These are phyloP conservation scores for Crithidia brevicula DNA, from an alignment of 208 protist genomes.

Conservation along the genomic window DNA sequence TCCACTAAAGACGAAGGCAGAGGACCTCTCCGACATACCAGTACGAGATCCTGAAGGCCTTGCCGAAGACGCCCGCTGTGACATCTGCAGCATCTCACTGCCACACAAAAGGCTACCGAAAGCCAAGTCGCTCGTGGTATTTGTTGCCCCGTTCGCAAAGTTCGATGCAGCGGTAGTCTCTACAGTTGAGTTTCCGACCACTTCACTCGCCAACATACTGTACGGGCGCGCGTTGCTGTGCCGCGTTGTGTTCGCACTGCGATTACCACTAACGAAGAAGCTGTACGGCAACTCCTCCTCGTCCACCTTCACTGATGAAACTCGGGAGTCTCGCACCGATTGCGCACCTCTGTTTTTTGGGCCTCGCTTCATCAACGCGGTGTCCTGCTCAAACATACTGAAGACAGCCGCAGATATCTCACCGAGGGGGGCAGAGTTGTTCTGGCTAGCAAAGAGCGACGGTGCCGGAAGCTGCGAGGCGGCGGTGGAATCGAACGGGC, in stretches of 20 bases:
- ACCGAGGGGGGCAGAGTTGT: neutral
- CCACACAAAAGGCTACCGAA: neutral
- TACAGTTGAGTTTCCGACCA: neutral
- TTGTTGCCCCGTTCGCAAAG: too few species aligned
- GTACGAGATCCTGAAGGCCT: neutral
- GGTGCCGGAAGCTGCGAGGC: neutral
- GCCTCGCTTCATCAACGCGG: neutral
- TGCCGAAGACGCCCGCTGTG: neutral
- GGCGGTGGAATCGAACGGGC: neutral
- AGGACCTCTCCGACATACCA: neutral
- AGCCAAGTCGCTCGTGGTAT: neutral
- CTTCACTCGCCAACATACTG: slow-evolving; percentile 3
- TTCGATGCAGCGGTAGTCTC: neutral
- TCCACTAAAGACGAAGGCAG: neutral
- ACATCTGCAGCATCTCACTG: neutral
- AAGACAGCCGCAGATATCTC: slow-evolving; percentile 9
- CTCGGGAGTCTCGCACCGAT: neutral
- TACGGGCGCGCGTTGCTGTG: neutral
- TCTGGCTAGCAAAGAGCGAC: neutral
- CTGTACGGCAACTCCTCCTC: neutral
- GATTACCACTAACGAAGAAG: neutral
- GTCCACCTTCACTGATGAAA: neutral
- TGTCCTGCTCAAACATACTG: slow-evolving; percentile 10
- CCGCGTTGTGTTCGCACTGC: neutral
- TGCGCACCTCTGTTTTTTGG: neutral